Evolutionary conservation across 228 moss, liverwort and hornwort genomes (phyloP).

Genomic region (Sphagnum magellanicum): DNA sequence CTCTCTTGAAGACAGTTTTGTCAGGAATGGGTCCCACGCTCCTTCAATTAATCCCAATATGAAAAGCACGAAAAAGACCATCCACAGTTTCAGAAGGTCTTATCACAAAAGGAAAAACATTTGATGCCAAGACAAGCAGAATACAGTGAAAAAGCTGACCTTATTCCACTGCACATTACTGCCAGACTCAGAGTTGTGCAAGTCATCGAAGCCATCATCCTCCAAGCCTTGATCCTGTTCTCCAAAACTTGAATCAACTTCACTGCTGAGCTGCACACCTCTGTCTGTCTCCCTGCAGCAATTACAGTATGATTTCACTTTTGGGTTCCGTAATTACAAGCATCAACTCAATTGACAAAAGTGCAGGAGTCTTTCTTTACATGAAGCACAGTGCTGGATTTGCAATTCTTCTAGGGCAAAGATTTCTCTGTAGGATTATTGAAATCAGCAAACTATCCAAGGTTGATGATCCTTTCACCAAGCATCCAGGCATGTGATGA

Average conservation of each 20-base stretch:
- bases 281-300: conserved; percentile 25
- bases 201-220: conserved; percentile 56
- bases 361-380: conserved; percentile 19
- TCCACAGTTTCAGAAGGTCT: too few species aligned
- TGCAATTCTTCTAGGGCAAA: conserved; percentile 71
- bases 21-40: too few species aligned
- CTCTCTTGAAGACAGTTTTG: conserved; percentile 8
- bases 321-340: conserved; percentile 8
- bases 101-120: too few species aligned
- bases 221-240: conserved; percentile 58
- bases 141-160: too few species aligned
- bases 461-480: conserved; percentile 74
- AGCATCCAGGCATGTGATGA: conserved; percentile 86
- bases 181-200: conserved; percentile 41
- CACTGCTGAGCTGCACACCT: conserved; percentile 25
- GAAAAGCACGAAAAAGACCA: too few species aligned
- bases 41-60: too few species aligned
- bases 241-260: conserved; percentile 41
- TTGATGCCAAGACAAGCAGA: too few species aligned
- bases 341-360: background rate
- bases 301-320: too few species aligned
- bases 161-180: conserved; percentile 42
- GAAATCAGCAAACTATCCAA: conserved; percentile 69
- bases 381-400: conserved; percentile 69
- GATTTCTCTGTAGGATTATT: conserved; percentile 63